These are phyloP conservation scores for Ustilago vetiveriae DNA, from an alignment of 1,284 basidiomycete genomes.

Conservation along the genomic window DNA sequence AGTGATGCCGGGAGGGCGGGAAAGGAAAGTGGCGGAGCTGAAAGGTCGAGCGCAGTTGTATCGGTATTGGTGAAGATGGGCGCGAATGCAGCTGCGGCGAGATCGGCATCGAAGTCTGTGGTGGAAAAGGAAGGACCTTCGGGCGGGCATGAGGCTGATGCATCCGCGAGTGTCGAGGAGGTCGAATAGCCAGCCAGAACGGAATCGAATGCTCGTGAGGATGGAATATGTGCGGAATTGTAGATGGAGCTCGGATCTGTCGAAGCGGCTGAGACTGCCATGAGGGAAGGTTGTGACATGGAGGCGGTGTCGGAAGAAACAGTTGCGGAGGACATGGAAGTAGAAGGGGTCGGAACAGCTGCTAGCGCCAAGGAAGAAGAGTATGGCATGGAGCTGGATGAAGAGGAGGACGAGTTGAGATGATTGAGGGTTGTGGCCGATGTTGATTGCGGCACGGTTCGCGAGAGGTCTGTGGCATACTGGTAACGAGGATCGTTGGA, in stretches of 20 bases:
- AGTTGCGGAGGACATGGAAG: slow-evolving; percentile 17
- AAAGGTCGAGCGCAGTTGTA: slow-evolving; percentile 2
- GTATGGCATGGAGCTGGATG: slow-evolving; percentile 14
- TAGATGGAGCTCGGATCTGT: slow-evolving; percentile 22
- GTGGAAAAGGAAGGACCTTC: slow-evolving; percentile 30
- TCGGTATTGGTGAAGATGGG: slow-evolving; percentile 16
- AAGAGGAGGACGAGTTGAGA: slow-evolving; percentile 11
- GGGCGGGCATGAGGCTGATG: slow-evolving; percentile 33
- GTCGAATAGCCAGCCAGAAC: slow-evolving; percentile 17
- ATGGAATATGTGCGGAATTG: slow-evolving; percentile 10
- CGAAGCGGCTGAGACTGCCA: slow-evolving; percentile 11
- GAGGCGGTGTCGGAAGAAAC: slow-evolving; percentile 12
- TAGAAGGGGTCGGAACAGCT: slow-evolving; percentile 11
- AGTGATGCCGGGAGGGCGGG: slow-evolving; percentile 60
- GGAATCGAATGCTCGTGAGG: slow-evolving; percentile 23
- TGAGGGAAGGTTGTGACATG: slow-evolving; percentile 16
- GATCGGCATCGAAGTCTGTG: slow-evolving; percentile 37
- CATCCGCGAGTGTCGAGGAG: slow-evolving; percentile 9
- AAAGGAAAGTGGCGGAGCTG: slow-evolving; percentile 50
- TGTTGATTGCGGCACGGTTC: slow-evolving; percentile 8
- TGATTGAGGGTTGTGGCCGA: slow-evolving; percentile 14
- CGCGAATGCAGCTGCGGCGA: slow-evolving; percentile 27
- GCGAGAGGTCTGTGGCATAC: slow-evolving; percentile 32
- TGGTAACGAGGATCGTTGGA: slow-evolving; percentile 38
- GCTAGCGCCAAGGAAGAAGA: slow-evolving; percentile 23